Conservation (phyloP, 345 rosid genomes). For the Populus tremula region DNA sequence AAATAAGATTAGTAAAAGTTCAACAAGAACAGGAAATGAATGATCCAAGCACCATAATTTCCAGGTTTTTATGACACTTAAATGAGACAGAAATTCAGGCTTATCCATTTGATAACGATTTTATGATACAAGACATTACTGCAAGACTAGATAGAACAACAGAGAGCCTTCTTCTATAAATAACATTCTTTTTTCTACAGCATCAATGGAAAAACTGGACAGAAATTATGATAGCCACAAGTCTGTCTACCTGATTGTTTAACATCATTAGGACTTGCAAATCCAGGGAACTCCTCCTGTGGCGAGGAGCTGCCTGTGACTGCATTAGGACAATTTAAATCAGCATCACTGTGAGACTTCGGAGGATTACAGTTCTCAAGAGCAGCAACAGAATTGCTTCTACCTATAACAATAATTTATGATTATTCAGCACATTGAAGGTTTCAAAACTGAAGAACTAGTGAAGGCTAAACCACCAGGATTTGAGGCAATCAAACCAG, state of each 20-base stretch:
- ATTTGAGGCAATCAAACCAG: constrained; percentile 38
- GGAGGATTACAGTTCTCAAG: constrained; percentile 35
- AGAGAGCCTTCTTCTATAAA: background rate
- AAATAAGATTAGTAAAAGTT: background rate
- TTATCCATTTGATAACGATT: background rate
- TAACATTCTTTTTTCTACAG: background rate
- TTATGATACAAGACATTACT: constrained; percentile 1
- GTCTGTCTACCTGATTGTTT: constrained; percentile 53
- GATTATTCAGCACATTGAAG: constrained; percentile 5
- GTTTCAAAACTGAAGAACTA: background rate
- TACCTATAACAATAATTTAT: constrained; percentile 40
- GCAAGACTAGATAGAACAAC: background rate
- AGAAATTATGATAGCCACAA: background rate
- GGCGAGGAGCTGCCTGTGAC: constrained; percentile 41
- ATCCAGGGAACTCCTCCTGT: constrained; percentile 67
- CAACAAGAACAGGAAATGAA: background rate
- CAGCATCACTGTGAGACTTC: constrained; percentile 29
- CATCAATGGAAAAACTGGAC: constrained; percentile 12
- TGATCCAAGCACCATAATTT: background rate
- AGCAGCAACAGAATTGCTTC: constrained; percentile 35
- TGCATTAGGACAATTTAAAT: constrained; percentile 35
- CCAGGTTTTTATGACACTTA: background rate
- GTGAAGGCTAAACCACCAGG: constrained; percentile 25
- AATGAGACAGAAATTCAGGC: background rate
- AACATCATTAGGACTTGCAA: constrained; percentile 56